Base-by-base conservation (phyloP, 129 eudicot genomes). In the Flaveria sonorensis region DNA sequence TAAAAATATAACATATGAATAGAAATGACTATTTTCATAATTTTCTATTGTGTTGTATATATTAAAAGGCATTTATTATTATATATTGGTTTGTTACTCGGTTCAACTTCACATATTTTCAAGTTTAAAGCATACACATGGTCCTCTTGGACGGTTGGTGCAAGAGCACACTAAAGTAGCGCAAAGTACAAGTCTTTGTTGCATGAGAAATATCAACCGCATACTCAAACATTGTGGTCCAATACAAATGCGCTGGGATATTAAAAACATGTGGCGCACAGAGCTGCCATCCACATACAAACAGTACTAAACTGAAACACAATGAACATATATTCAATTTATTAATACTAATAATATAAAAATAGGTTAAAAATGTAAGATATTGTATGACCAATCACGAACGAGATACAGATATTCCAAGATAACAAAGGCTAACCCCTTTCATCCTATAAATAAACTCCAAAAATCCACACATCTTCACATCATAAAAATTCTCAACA, bases 331-430 rank as follows among this genome's bases (percentile, higher is more conserved):
- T 39, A 21, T 28, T 14, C 28, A 14, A 18, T 56, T 6, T 19
- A 60, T 3, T 11, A 11, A 11, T 10, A 26, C 14, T 26, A 14
- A 1, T 24, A 52, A 10, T 20, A 7, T 11, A 51, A 20, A 12
- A 26, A 23, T 26, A 23, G 42, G 40, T 67, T 20, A 76, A 62
- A 48, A 0, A 56, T 19, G 30, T 61, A 39, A 65, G 59, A 83
- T 72, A 59, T 62, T 69, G 64, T 69, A 50, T 61, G 75, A 63
- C 86, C 86, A 83, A 83, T 79, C 21, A 83, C 55, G 61, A 42
- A 7, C 7, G 53, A 74, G 74, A 73, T 73, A 72, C 14, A 81
- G 83, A 85, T 85, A 69, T 77, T 61, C 43, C 30, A 26, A 77
- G 90, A 83, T 81, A 83, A 77, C 76, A 73, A 26, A 7, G 21